A percentile compares a stretch with the other conserved stretches of the same genome.
Conservation (phyloP, 805 yeast genomes). For the Candida manassasensis region DNA sequence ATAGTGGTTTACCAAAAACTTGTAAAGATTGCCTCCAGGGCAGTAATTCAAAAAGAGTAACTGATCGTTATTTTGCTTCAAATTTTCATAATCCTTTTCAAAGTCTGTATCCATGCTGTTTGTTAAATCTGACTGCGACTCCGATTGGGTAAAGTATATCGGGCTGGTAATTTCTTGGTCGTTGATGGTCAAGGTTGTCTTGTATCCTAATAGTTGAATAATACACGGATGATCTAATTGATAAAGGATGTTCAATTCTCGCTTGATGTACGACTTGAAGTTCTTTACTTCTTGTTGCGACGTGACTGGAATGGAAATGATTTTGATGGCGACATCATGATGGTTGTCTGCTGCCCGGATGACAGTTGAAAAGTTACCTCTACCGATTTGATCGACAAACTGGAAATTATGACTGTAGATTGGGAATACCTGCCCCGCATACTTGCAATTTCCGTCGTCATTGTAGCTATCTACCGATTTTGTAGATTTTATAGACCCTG, state of each 20-base stretch:
- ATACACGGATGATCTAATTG: slow-evolving; percentile 63
- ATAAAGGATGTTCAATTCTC: slow-evolving; percentile 69
- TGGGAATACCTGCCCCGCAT: slow-evolving; percentile 1
- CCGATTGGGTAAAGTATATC: slow-evolving; percentile 7
- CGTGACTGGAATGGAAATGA: slow-evolving; percentile 39
- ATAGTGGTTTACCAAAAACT: slow-evolving; percentile 42
- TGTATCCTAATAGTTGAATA: slow-evolving; percentile 53
- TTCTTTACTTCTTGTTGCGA: slow-evolving; percentile 20
- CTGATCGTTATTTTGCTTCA: slow-evolving; percentile 25
- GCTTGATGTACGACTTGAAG: slow-evolving; percentile 34
- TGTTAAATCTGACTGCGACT: slow-evolving; percentile 14
- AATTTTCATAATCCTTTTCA: slow-evolving; percentile 11
- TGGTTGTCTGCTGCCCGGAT: slow-evolving; percentile 35
- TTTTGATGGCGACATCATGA: slow-evolving; percentile 63
- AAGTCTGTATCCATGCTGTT: slow-evolving; percentile 5
- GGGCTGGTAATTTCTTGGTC: slow-evolving; percentile 19
- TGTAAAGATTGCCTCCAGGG: slow-evolving; percentile 80
- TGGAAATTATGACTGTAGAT: slow-evolving; percentile 7
- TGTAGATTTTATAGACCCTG: neutral
- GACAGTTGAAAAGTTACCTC: slow-evolving; percentile 68
- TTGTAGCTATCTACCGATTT: slow-evolving; percentile 1
- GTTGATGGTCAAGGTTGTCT: slow-evolving; percentile 25
- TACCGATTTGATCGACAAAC: slow-evolving; percentile 43
- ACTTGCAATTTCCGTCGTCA: slow-evolving; percentile 2
- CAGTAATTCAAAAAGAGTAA: slow-evolving; percentile 69